phyloP scores from a whole-genome alignment of 257 asterid genomes.

The Fraxinus quadrangulata region DNA sequence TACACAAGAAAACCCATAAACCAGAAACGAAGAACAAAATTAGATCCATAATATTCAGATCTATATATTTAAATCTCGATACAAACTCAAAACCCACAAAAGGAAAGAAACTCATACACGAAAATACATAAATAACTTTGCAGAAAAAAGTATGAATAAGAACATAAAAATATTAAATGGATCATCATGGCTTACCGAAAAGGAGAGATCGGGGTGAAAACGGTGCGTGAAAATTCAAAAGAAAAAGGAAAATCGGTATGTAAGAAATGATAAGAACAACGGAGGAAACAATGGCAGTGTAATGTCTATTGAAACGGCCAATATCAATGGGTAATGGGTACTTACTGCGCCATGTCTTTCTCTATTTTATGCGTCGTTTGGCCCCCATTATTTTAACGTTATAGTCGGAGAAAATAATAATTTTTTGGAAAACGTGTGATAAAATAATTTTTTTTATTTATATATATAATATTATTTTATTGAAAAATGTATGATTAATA shows the following conservation, averaged over 20 bases:
- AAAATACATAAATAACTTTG: neutral
- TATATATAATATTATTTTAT: no score
- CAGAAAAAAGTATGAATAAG: neutral
- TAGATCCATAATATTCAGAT: constrained; percentile 39
- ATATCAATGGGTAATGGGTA: constrained; percentile 3
- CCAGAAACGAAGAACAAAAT: neutral
- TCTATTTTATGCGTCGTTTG: no score
- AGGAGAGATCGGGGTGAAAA: constrained; percentile 35
- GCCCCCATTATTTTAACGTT: no score
- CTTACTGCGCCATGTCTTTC: no score
- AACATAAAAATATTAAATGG: neutral
- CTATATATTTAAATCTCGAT: constrained; percentile 7
- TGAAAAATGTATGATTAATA: no score
- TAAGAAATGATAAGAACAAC: neutral
- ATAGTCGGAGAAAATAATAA: no score
- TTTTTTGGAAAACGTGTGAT: no score
- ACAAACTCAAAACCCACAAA: constrained; percentile 8
- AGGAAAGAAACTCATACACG: neutral
- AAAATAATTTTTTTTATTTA: no score
- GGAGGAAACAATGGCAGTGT: constrained; percentile 11
- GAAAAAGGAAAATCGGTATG: neutral
- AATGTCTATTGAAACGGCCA: constrained; percentile 30
- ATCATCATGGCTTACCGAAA: constrained; percentile 28
- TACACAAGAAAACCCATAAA: constrained; percentile 27
- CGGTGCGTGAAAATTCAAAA: constrained; percentile 8